Evolutionary conservation across 2,329 filamentous ascomycete genomes (phyloP), one percentile per base, ranked within the genome.

Genomic region (Botrytis tulipae): DNA sequence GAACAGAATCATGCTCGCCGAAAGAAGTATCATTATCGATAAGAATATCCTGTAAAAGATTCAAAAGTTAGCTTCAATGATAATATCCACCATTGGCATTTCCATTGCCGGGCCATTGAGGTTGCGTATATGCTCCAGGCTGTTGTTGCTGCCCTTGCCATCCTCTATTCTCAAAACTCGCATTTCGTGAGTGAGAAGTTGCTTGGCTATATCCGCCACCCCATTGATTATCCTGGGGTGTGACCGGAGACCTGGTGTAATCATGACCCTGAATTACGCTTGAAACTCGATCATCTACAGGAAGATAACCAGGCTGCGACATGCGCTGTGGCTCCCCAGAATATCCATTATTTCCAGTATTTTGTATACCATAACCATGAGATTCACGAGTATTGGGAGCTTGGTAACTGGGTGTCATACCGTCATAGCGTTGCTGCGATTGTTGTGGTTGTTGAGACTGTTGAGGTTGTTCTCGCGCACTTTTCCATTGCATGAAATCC

Each of bases 401-500:
- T 69, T 68, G 54, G n/a, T 68, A 67, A 73, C 37, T 71, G 67
- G 72, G 66, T 70, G 22, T 71, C 77, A 76, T 80, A 77, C 77
- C 78, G 77, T 79, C 75, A 75, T 78, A 79, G 73, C 76, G 75
- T n/a, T 75, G 73, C 54, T 51, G 48, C 3, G 51, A 18, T 57
- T 57, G 51, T 57, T 57, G 51, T 57, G 51, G 10, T 42, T 68
- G 65, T 68, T 68, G 65, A 9, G 65, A 6, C 54, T 54, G 63
- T 67, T 68, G 66, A 65, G 72, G 73, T 54, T 79, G 76, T 18
- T 82, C 81, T 73, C 80, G 80, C 25, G 77, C 78, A 48, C 83
- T 80, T 79, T 88, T 89, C 86, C 88, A 89, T 44, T 85, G 83
- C 46, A 82, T 82, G 75, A 86, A 88, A 75, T 89, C 87, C 0